Evolutionary conservation across 1,284 basidiomycete genomes (phyloP), one percentile per base, ranked within the genome.

Genomic region (Mycosarcoma maydis): DNA sequence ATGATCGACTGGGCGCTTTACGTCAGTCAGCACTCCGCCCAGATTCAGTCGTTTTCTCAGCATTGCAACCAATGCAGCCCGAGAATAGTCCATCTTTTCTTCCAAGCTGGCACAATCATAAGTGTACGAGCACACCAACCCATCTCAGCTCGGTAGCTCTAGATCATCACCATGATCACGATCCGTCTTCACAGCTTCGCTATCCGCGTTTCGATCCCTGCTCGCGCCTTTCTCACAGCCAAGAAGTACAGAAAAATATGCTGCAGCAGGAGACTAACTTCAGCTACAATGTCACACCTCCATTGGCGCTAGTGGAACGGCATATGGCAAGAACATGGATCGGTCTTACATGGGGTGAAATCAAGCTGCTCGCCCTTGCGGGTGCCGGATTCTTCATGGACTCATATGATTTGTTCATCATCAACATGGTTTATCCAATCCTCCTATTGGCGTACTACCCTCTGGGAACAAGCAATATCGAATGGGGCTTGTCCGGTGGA

Each of bases 321-420:
- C 36, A 36, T 26, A 53, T 67, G 43, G 44, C 45, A 7, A 42
- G 46, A 16, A 52, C 47, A 19, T 66, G 65, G 51, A 45, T 71
- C 27, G 61, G 66, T 3, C 38, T 68, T 23, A 56, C 64, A 3
- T 69, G 64, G 69, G 61, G 64, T 29, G 72, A 74, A 51, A 40
- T 55, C 43, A 74, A 74, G 52, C 58, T 74, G n/a, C 57, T 74
- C 20, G 13, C 44, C 27, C 52, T 74, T 30, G 69, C 72, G 10
- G 69, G 70, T 50, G 65, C 59, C 20, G 72, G 72, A 29, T 74
- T 73, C 44, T 40, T 64, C 9, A 60, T 73, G 61, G 71, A 73
- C 34, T 54, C 66, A 3, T 73, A 68, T 41, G 71, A 74, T 37
- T 52, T 74, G 4, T 73, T 73, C 64, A 68, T 74, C 43, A 55